A percentile compares a stretch with the other conserved stretches of the same genome.
These are phyloP conservation scores for Lepiota venenata DNA, from an alignment of 768 basidiomycete genomes.

Conservation along the genomic window DNA sequence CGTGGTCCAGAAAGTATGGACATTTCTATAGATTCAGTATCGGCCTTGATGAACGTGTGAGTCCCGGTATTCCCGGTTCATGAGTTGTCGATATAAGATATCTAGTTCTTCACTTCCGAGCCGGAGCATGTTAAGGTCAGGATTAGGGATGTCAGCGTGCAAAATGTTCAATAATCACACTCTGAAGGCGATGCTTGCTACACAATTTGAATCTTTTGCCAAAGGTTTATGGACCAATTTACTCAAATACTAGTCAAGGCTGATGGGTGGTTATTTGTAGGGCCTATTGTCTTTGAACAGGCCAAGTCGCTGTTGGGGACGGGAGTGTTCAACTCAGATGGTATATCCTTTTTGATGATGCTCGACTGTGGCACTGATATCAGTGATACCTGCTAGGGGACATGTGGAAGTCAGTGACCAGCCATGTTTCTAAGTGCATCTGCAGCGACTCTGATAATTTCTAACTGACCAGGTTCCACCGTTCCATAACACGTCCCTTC, in stretches of 20 bases:
- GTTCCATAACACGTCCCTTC: conserved; percentile 65
- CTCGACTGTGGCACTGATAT: not conserved
- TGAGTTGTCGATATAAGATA: not conserved
- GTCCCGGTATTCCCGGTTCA: not conserved
- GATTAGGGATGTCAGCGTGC: no score
- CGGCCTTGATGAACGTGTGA: conserved; percentile 25
- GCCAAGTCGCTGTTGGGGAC: conserved; percentile 41
- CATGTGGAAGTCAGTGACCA: conserved; percentile 66
- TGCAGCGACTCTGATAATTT: not conserved
- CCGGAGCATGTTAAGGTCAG: conserved; percentile 30
- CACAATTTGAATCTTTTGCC: conserved; percentile 41
- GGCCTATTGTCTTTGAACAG: conserved; percentile 23
- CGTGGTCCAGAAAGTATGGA: conserved; percentile 19
- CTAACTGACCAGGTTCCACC: conserved; percentile 55
- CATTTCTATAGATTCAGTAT: conserved; percentile 16
- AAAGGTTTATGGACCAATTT: conserved; percentile 27
- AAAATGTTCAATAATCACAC: not conserved
- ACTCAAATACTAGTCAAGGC: not conserved
- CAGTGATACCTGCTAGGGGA: conserved; percentile 35
- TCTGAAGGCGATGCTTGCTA: conserved; percentile 35
- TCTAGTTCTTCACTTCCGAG: conserved; percentile 27
- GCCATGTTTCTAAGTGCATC: not conserved
- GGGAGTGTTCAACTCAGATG: conserved; percentile 61
- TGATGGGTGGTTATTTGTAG: conserved; percentile 16
- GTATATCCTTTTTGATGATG: conserved; percentile 21